Evolutionary conservation across 1,284 basidiomycete species (phyloP).

Genomic region (Cerioporus squamosus): DNA sequence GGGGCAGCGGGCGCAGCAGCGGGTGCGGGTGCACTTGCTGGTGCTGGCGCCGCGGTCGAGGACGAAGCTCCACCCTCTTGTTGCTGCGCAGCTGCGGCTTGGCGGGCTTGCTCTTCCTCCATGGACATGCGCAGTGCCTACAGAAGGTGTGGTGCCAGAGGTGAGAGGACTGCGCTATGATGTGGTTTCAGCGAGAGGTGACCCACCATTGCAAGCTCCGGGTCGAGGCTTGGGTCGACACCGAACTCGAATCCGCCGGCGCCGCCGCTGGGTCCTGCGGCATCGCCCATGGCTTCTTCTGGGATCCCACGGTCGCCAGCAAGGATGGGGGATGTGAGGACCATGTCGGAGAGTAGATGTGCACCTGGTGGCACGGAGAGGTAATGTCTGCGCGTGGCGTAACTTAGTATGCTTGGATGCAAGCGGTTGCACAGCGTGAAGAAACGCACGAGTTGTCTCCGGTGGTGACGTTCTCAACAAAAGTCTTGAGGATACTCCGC

Average conservation of each 20-base stretch:
- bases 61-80: constrained; percentile 31
- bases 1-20: constrained; percentile 31
- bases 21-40: constrained; percentile 34
- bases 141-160: not conserved
- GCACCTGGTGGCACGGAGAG: constrained; percentile 81
- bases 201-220: constrained; percentile 94
- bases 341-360: constrained; percentile 83
- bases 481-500: constrained; percentile 67
- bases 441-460: constrained; percentile 78
- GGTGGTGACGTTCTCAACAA: constrained; percentile 80
- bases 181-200: not conserved
- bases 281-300: constrained; percentile 62
- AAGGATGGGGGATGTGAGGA: constrained; percentile 85
- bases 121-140: constrained; percentile 97
- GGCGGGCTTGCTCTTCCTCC: constrained; percentile 94
- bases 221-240: constrained; percentile 94
- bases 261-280: constrained; percentile 50
- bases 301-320: constrained; percentile 80
- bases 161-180: not conserved
- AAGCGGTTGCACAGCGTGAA: constrained; percentile 12
- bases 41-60: constrained; percentile 9
- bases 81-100: constrained; percentile 60
- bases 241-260: constrained; percentile 83
- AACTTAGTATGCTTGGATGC: not conserved
- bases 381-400: constrained; percentile 66